Percentiles rank a stretch among this genome's conserved stretches.
Conservation (phyloP, 78 protist genomes). For the Mastigamoeba balamuthi region DNA sequence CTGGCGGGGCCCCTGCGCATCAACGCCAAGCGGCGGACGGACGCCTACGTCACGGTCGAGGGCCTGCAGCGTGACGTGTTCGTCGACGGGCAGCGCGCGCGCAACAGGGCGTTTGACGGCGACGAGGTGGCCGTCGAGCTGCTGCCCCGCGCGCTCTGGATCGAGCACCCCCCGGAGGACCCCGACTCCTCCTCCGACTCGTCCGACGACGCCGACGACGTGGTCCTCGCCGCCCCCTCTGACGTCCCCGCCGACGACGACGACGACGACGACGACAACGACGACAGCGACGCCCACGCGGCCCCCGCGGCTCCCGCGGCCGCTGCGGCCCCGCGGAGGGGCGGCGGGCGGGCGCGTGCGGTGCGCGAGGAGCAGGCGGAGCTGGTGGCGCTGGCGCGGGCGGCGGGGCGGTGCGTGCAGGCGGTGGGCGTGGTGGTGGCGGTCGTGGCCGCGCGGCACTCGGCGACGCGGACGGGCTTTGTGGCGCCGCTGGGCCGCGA, state of each 20-base stretch:
- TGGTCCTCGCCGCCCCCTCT: background rate
- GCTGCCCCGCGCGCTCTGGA: conserved; percentile 8
- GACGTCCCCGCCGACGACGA: conserved; percentile 2
- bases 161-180: background rate
- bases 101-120: conserved; percentile 41
- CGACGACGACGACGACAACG: conserved; percentile 28
- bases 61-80: conserved; percentile 5
- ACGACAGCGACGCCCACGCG: conserved; percentile 1
- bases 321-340: background rate
- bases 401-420: background rate
- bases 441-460: background rate
- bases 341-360: background rate
- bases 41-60: conserved; percentile 48
- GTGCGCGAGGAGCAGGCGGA: background rate
- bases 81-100: background rate
- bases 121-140: conserved; percentile 47
- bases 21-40: conserved; percentile 28
- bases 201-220: background rate
- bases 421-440: background rate
- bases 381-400: background rate
- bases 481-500: too few species aligned
- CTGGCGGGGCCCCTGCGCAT: conserved; percentile 41
- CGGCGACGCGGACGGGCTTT: too few species aligned
- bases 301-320: background rate
- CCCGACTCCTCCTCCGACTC: background rate